Evolutionary conservation across 1,139 yeast genomes (phyloP), one percentile per base, ranked within the genome.

Genomic region (Lodderomyces beijingensis): DNA sequence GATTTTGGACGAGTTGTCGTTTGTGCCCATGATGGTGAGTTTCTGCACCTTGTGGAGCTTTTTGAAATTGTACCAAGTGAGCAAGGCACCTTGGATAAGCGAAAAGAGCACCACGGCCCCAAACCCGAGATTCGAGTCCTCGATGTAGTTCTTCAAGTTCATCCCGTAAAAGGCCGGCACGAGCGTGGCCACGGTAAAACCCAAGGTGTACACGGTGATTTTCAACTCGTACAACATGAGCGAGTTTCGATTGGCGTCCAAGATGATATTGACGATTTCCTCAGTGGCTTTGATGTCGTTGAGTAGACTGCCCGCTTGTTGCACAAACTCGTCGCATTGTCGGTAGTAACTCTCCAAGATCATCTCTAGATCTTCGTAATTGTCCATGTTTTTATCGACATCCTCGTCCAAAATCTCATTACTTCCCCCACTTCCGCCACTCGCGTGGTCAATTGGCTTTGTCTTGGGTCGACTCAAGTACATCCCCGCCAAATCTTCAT

Each of bases 291-390:
- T 77, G 46, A 93, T 91, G 56, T 91, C 95, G 43, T 79, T 75
- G 22, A 86, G 77, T 36, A 88, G 63, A 21, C 89, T 81, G 31
- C 87, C 95, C 0, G 95, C 83, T 37, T 87, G 88, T 54, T 91
- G 99, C 3, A 91, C 98, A 49, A 87, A 84, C 57, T 93, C 98
- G 50, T 93, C 98, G 55, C 95, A 85, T 49, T 91, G 97, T 40
- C 87, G 85, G 59, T 87, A 88, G 59, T 93, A 93, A 0, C 96
- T 78, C 52, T 93, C 99, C 25, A 93, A 59, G 37, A 93, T 71
- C 84, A 91, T 79, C 55, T 89, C 97, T 21, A 88, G 70, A 44
- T 89, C 96, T 8, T 78, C 80, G 37, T 77, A 77, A 51, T 77
- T 78, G 39, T 52, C 53, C 26, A 52, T 55, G 7, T 53, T 20